Base-by-base conservation (phyloP, 2,329 filamentous ascomycete genomes). In the Colletotrichum phormii region DNA sequence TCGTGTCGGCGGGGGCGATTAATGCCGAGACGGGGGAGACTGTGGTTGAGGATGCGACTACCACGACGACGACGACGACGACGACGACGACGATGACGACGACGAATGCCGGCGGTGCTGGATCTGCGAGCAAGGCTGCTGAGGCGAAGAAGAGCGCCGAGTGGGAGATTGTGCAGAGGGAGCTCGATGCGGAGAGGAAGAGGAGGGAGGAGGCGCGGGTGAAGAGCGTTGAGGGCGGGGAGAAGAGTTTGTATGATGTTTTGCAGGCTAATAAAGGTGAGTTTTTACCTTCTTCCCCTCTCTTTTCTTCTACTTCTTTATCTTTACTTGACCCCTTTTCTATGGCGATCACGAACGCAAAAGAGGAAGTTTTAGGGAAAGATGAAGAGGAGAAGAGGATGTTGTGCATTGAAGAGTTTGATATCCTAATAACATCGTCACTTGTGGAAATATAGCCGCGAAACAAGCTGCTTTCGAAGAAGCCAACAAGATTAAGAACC, bases 381-480 rank as follows among this genome's bases (percentile, higher is more conserved):
- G 33, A 35, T 35, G 33, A 11, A 11, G 33, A 11, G 33, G 9
- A 11, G 9, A 35, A n/a, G 33, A 11, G 9, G 9, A 35, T 8
- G 33, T 11, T 35, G 33, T 35, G 33, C 7, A 35, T 35, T 35
- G 7, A 35, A 8, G 33, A 11, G 9, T 7, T 35, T 35, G 33
- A 35, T 11, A 35, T 3, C 3, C 33, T 35, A 6, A 35, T 35
- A 4, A 8, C 33, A 57, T 12, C 9, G 29, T 15, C 61, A 62
- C 26, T 26, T 12, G 62, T 11, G 3, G 5, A 6, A 9, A 35
- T 35, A 11, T 70, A 93, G 93, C 91, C 75, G 93, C 93, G 71
- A 96, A 95, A 82, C 93, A 96, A 83, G 93, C 94, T 24, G 93
- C 92, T 9, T 95, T 95, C 80, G 94, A 95, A 80, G 94, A 96